Conservation (phyloP, 2,329 filamentous ascomycete genomes). For the Talaromyces sp. region DNA sequence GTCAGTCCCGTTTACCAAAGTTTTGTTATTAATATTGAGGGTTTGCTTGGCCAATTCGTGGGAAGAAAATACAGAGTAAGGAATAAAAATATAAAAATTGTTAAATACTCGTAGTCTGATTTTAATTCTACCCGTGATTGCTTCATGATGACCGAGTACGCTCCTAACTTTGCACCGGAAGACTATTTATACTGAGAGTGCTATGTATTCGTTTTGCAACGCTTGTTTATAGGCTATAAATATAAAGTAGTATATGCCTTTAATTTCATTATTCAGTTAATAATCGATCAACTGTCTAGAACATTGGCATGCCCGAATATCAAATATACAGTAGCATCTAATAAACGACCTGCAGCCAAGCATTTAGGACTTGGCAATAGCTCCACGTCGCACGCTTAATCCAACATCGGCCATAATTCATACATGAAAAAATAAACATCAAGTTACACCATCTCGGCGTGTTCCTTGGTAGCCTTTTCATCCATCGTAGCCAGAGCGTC, state of each 20-base stretch:
- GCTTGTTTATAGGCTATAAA: no score
- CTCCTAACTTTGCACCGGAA: no score
- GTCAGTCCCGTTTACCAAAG: no score
- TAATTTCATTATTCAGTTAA: not conserved
- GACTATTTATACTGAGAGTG: no score
- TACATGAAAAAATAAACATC: not conserved
- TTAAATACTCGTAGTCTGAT: no score
- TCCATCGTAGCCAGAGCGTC: slow-evolving; percentile 12
- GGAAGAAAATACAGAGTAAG: no score
- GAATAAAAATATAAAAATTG: no score
- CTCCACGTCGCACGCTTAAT: not conserved
- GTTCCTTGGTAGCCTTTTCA: not conserved
- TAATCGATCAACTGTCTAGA: not conserved
- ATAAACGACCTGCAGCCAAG: not conserved
- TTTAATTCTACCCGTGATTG: no score
- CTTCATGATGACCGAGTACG: no score
- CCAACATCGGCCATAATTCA: not conserved
- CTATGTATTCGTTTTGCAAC: no score
- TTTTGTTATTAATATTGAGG: no score
- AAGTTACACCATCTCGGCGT: slow-evolving; percentile 2
- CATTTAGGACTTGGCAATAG: not conserved
- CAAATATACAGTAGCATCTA: not conserved
- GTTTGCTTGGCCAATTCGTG: no score
- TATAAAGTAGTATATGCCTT: not conserved
- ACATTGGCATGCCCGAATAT: not conserved